Conservation (phyloP, 2,329 filamentous ascomycete genomes). For the Talaromyces sp. region DNA sequence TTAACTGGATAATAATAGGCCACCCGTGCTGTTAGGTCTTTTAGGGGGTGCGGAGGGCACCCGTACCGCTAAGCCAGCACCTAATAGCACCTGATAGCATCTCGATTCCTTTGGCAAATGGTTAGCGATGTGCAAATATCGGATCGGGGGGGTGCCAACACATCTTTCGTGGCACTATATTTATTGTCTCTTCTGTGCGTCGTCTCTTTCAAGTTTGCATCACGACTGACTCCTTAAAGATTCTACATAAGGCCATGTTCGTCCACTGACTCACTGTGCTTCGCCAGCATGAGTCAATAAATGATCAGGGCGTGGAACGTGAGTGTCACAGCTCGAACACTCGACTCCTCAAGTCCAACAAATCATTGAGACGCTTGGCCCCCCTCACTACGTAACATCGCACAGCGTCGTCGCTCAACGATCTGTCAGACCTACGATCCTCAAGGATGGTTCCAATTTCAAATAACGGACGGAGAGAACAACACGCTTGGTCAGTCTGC, state of each 20-base stretch:
- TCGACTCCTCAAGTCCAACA: background rate
- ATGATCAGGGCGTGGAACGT: background rate
- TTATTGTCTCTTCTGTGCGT: background rate
- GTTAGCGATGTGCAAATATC: too few relatives aligned
- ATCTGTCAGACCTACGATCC: background rate
- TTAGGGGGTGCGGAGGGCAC: too few relatives aligned
- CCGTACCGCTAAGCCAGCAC: too few relatives aligned
- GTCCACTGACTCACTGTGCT: background rate
- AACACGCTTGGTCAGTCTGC: background rate
- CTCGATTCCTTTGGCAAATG: too few relatives aligned
- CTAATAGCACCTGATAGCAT: too few relatives aligned
- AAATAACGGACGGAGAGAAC: background rate
- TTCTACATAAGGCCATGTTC: background rate
- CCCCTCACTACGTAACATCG: background rate
- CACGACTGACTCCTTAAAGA: background rate
- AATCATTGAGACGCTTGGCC: background rate
- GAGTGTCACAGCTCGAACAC: background rate
- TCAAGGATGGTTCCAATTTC: background rate
- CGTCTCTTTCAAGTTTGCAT: background rate
- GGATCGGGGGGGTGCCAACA: too few relatives aligned
- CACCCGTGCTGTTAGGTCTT: too few relatives aligned
- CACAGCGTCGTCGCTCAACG: background rate
- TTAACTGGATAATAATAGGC: too few relatives aligned
- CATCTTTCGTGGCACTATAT: too few relatives aligned
- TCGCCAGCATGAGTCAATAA: background rate